Conservation (phyloP, 805 yeast species). For the Kluyveromyces dobzhanskii region DNA sequence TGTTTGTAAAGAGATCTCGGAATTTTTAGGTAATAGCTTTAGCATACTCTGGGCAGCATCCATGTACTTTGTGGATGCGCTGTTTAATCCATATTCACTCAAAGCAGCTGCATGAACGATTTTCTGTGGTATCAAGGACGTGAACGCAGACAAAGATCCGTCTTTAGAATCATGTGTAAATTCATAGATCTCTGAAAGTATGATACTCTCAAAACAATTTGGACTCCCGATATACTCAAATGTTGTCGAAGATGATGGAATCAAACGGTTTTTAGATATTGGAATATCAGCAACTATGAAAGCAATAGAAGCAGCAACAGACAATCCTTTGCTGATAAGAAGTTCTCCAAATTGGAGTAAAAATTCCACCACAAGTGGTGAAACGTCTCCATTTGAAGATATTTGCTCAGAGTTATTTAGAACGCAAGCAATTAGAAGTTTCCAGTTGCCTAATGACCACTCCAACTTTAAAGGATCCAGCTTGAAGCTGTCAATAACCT, state of each 20-base stretch:
- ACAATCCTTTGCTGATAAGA: constrained; percentile 29
- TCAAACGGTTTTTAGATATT: constrained; percentile 27
- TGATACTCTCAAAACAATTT: constrained; percentile 34
- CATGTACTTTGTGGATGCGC: constrained; percentile 54
- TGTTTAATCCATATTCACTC: constrained; percentile 54
- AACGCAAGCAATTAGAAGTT: constrained; percentile 36
- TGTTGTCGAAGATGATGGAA: constrained; percentile 24
- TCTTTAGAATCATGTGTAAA: constrained; percentile 32
- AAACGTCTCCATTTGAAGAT: constrained; percentile 11
- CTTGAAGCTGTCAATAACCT: constrained; percentile 43
- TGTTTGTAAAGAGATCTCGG: constrained; percentile 28
- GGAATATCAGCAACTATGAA: constrained; percentile 42
- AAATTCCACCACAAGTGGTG: constrained; percentile 31
- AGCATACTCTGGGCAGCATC: constrained; percentile 40
- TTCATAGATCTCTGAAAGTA: constrained; percentile 68
- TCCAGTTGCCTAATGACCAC: constrained; percentile 49
- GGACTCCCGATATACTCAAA: constrained; percentile 36
- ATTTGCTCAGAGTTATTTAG: constrained; percentile 25
- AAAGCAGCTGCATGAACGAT: constrained; percentile 59
- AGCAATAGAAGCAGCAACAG: constrained; percentile 36
- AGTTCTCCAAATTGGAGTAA: constrained; percentile 45
- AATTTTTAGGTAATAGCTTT: constrained; percentile 33
- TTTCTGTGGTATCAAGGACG: constrained; percentile 53
- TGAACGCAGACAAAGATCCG: constrained; percentile 29
- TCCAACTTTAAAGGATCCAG: constrained; percentile 32